Conservation (phyloP, 495 filamentous ascomycete species). For the Pseudomonodictys pantanalensis region DNA sequence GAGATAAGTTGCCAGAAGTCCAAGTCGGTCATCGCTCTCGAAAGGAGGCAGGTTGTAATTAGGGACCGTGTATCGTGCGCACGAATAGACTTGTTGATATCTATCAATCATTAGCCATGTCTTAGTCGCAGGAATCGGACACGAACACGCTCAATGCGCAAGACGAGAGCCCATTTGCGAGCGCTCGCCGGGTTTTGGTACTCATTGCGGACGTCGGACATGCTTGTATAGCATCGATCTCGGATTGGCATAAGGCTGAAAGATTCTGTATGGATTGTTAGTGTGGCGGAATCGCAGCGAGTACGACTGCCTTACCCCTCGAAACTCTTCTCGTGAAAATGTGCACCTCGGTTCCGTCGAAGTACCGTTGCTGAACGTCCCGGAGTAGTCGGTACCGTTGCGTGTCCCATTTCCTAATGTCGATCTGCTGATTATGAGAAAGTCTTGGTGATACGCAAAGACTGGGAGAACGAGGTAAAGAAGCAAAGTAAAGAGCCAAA, state of each 20-base stretch:
- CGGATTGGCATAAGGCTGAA: not conserved
- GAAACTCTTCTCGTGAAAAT: not conserved
- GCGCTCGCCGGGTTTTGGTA: not conserved
- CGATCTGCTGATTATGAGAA: no score
- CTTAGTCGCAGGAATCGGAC: not conserved
- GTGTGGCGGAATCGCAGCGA: not conserved
- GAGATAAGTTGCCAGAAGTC: not conserved
- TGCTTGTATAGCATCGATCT: not conserved
- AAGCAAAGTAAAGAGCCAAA: no score
- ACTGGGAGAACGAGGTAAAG: no score
- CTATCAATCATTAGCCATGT: not conserved
- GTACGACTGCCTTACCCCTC: not conserved
- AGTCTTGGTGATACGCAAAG: no score
- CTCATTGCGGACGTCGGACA: not conserved
- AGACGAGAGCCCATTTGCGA: not conserved
- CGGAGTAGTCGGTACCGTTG: no score
- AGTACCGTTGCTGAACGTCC: no score
- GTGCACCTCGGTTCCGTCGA: not conserved
- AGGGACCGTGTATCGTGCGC: not conserved
- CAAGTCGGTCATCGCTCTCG: not conserved
- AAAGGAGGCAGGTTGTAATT: not conserved
- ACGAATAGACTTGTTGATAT: not conserved
- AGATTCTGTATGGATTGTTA: not conserved
- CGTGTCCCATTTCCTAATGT: no score
- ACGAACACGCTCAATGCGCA: not conserved